phyloP scores from a whole-genome alignment of 352 stramenopile species.

The Thraustochytrium sp. region DNA sequence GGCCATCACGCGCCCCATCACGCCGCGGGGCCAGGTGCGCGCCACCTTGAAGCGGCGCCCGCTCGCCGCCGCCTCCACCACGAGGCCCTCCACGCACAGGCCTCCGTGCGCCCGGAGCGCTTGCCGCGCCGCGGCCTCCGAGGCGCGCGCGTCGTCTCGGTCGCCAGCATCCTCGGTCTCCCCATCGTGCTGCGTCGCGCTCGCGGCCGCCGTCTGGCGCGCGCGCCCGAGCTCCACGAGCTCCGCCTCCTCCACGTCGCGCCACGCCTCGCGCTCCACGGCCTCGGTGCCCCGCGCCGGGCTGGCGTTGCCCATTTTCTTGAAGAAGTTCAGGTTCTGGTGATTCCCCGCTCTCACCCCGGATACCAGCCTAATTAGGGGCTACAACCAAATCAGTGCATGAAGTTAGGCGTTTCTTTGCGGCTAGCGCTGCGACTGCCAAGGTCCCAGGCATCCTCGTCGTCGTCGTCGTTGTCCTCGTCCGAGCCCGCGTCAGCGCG shows the following conservation, averaged over 20 bases:
- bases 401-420: too few relatives aligned
- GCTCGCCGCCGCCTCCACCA: too few relatives aligned
- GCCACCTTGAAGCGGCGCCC: constrained; percentile 11
- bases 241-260: not conserved
- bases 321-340: too few relatives aligned
- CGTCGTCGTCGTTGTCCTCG: not conserved
- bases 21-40: constrained; percentile 13
- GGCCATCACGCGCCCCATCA: not conserved
- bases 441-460: not conserved
- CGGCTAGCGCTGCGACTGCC: too few relatives aligned
- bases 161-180: not conserved
- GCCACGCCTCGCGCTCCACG: not conserved
- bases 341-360: too few relatives aligned
- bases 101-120: too few relatives aligned
- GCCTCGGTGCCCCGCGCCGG: too few relatives aligned
- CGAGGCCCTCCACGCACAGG: constrained; percentile 3
- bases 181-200: not conserved
- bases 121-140: too few relatives aligned
- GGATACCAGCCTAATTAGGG: too few relatives aligned
- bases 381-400: too few relatives aligned
- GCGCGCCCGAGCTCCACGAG: not conserved
- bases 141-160: not conserved
- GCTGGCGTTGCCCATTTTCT: too few relatives aligned
- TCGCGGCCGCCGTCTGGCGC: not conserved
- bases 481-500: not conserved